A percentile compares a stretch with the other conserved stretches of the same genome.
phyloP scores from a whole-genome alignment of 257 asterid genomes.

The Jaltomata sinuosa region DNA sequence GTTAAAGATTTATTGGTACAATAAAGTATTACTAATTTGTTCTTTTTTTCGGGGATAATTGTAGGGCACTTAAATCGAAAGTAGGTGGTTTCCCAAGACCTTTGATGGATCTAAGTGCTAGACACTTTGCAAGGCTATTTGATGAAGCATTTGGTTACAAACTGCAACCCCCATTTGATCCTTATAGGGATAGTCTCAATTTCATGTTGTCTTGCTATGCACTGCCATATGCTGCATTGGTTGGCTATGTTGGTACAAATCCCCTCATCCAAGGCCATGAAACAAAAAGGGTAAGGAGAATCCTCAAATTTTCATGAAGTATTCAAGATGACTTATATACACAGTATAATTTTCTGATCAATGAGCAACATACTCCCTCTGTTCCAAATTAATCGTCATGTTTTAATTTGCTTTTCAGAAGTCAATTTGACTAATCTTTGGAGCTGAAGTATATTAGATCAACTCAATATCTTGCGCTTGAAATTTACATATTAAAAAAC shows the following conservation, averaged over 20 bases:
- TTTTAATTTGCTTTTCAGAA: too few species aligned
- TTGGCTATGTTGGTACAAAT: slow-evolving; percentile 43
- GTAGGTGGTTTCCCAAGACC: slow-evolving; percentile 46
- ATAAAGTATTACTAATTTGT: not conserved
- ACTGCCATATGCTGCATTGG: slow-evolving; percentile 33
- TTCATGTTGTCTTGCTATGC: slow-evolving; percentile 36
- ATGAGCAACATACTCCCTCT: too few species aligned
- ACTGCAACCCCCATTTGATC: slow-evolving; percentile 39
- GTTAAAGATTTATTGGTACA: too few species aligned
- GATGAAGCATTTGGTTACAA: slow-evolving; percentile 38
- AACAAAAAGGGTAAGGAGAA: slow-evolving; percentile 17
- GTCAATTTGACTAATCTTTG: too few species aligned
- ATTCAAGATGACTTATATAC: too few species aligned
- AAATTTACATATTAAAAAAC: too few species aligned
- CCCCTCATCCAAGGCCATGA: slow-evolving; percentile 22
- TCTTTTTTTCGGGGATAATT: not conserved
- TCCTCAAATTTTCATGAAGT: not conserved
- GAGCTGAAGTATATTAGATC: too few species aligned
- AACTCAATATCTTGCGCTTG: too few species aligned
- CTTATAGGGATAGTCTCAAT: slow-evolving; percentile 31
- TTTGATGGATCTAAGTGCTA: slow-evolving; percentile 29
- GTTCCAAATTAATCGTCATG: too few species aligned
- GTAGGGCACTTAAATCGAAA: slow-evolving; percentile 30
- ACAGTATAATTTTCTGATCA: too few species aligned
- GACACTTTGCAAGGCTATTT: slow-evolving; percentile 25